Percentiles rank a stretch among this genome's conserved stretches.
phyloP scores from a whole-genome alignment of 352 stramenopile genomes.

The Phytophthora tentaculata region DNA sequence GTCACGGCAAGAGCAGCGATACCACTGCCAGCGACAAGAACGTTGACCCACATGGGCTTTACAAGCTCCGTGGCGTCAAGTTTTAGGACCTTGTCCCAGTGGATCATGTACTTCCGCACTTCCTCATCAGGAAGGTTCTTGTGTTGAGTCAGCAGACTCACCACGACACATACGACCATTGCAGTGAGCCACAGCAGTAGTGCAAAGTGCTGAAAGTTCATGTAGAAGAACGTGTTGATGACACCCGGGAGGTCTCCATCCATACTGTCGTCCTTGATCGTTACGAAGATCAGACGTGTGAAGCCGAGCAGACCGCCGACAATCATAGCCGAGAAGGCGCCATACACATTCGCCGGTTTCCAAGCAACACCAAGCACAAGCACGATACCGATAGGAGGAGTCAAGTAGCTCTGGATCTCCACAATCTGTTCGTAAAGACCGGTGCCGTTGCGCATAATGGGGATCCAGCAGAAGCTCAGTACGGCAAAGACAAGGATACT shows the following conservation, averaged over 20 bases:
- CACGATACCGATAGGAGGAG: slow-evolving; percentile 65
- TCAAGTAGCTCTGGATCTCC: slow-evolving; percentile 71
- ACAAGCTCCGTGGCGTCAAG: slow-evolving; percentile 54
- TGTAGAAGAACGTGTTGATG: slow-evolving; percentile 67
- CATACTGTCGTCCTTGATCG: slow-evolving; percentile 52
- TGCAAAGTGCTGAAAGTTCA: slow-evolving; percentile 78
- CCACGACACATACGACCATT: slow-evolving; percentile 52
- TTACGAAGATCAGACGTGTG: slow-evolving; percentile 62
- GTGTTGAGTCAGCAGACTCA: slow-evolving; percentile 56
- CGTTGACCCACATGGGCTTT: slow-evolving; percentile 59
- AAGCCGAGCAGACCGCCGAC: slow-evolving; percentile 54
- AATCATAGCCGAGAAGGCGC: slow-evolving; percentile 57
- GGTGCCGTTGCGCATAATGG: slow-evolving; percentile 61
- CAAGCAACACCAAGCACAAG: slow-evolving; percentile 62
- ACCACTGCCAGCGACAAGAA: slow-evolving; percentile 46
- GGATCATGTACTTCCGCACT: slow-evolving; percentile 56
- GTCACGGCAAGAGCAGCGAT: slow-evolving; percentile 51
- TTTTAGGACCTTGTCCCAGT: slow-evolving; percentile 59
- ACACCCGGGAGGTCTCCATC: slow-evolving; percentile 47
- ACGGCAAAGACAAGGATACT: slow-evolving; percentile 57
- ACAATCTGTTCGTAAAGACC: slow-evolving; percentile 70
- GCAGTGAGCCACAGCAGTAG: slow-evolving; percentile 60
- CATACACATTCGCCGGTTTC: slow-evolving; percentile 57
- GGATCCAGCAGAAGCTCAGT: slow-evolving; percentile 71
- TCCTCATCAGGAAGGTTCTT: slow-evolving; percentile 45